Percentiles rank a stretch among this genome's conserved stretches.
Conservation (phyloP, 371 early-diverging fungal species). For the Dichotomocladium elegans region DNA sequence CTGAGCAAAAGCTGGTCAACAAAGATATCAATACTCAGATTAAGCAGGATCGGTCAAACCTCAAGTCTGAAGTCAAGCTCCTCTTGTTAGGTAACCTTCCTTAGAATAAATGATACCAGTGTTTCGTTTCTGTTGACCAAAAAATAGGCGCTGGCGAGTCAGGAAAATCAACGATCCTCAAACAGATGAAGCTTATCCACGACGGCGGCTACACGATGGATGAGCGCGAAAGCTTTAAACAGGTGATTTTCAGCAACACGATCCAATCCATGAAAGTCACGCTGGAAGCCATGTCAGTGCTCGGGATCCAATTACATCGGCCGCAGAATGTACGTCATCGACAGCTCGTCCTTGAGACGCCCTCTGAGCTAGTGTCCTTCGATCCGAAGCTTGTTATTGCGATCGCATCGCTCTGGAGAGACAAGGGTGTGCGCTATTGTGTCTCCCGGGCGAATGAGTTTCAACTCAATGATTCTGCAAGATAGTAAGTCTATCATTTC, state of each 20-base stretch:
- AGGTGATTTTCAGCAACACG: slow-evolving; percentile 86
- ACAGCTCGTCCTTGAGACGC: slow-evolving; percentile 34
- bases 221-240: slow-evolving; percentile 84
- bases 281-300: slow-evolving; percentile 80
- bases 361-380: slow-evolving; percentile 64
- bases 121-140: neutral
- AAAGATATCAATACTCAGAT: slow-evolving; percentile 89
- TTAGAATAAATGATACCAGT: too few relatives aligned
- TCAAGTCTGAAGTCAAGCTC: slow-evolving; percentile 92
- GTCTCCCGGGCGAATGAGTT: slow-evolving; percentile 73
- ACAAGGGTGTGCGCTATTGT: slow-evolving; percentile 67
- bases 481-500: slow-evolving; percentile 53
- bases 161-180: slow-evolving; percentile 93
- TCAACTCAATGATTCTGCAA: slow-evolving; percentile 82
- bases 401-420: slow-evolving; percentile 73
- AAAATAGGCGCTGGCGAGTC: slow-evolving; percentile 95
- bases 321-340: slow-evolving; percentile 56
- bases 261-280: slow-evolving; percentile 88
- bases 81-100: slow-evolving; percentile 78
- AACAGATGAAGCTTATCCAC: slow-evolving; percentile 96
- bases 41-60: slow-evolving; percentile 68
- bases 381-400: slow-evolving; percentile 66
- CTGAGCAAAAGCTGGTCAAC: slow-evolving; percentile 76
- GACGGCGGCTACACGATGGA: slow-evolving; percentile 83
- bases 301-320: slow-evolving; percentile 63